Evolutionary conservation across 2,329 filamentous ascomycete genomes (phyloP).

Genomic region (Pezicula carpinea): DNA sequence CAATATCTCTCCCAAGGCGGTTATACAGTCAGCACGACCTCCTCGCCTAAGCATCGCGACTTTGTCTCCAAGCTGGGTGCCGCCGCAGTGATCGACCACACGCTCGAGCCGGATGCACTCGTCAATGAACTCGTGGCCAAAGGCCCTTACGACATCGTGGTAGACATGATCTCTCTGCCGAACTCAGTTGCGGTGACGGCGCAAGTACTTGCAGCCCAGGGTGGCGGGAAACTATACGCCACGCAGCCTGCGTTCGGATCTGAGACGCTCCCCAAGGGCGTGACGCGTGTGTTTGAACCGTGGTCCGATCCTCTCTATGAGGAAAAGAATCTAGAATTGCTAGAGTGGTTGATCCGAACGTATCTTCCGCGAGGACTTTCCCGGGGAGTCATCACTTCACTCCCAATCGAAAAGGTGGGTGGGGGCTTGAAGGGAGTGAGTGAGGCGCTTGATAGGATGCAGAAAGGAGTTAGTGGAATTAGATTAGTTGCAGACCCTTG

Average conservation of each 20-base stretch:
- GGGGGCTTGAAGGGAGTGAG: slow-evolving; percentile 7
- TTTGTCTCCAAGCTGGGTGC: slow-evolving; percentile 28
- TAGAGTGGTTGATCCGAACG: too few relatives aligned
- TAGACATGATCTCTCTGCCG: slow-evolving; percentile 27
- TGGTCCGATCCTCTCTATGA: slow-evolving; percentile 20
- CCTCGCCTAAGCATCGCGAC: slow-evolving; percentile 26
- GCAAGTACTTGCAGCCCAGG: slow-evolving; percentile 21
- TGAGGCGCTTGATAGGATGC: slow-evolving; percentile 16
- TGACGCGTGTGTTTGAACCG: slow-evolving; percentile 21
- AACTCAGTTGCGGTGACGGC: slow-evolving; percentile 18
- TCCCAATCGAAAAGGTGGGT: neutral
- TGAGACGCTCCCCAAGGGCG: slow-evolving; percentile 15
- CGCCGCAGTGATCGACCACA: slow-evolving; percentile 23
- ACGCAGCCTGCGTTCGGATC: slow-evolving; percentile 14
- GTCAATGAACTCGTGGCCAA: slow-evolving; percentile 17
- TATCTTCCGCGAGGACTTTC: too few relatives aligned
- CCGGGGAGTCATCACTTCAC: too few relatives aligned
- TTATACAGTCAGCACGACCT: slow-evolving; percentile 31
- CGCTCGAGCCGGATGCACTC: slow-evolving; percentile 5
- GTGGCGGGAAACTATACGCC: slow-evolving; percentile 16
- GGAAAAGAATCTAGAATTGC: neutral
- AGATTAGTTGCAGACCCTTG: slow-evolving; percentile 21
- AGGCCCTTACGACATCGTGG: slow-evolving; percentile 25
- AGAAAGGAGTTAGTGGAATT: slow-evolving; percentile 27
- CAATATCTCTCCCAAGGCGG: slow-evolving; percentile 25